Conservation (phyloP, 2,329 filamentous ascomycete genomes). For the Chaetomiaceae sp. region DNA sequence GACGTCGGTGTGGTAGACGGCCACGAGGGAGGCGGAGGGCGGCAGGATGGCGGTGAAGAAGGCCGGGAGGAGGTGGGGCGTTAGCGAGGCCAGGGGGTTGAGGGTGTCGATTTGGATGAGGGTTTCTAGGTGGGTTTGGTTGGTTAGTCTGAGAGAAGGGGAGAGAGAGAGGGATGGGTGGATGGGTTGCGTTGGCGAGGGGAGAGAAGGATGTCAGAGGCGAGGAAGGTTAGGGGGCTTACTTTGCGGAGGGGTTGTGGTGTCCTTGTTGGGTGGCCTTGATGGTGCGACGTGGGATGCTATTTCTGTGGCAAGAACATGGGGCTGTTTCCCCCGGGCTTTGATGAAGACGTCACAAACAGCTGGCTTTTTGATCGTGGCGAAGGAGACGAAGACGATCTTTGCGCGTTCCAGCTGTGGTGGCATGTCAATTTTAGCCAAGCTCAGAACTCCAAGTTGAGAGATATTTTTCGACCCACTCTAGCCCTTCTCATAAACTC, state of each 20-base stretch:
- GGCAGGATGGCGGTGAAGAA: conserved; percentile 66
- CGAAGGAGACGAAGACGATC: conserved; percentile 71
- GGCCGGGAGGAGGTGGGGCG: conserved; percentile 52
- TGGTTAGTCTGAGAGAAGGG: neutral
- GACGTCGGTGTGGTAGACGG: conserved; percentile 77
- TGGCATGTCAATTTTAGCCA: neutral
- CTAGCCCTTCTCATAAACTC: conserved; percentile 74
- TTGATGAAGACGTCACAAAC: conserved; percentile 63
- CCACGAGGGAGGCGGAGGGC: conserved; percentile 64
- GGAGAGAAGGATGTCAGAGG: too few species aligned
- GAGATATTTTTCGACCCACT: conserved; percentile 35
- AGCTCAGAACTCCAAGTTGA: neutral
- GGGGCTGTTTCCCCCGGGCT: conserved; percentile 53
- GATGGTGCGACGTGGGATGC: conserved; percentile 39
- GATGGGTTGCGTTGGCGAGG: neutral
- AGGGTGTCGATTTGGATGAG: conserved; percentile 78
- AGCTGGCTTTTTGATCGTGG: conserved; percentile 59
- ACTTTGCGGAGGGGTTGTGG: conserved; percentile 15
- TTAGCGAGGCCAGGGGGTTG: conserved; percentile 54
- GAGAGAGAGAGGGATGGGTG: conserved; percentile 26
- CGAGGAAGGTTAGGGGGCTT: too few species aligned
- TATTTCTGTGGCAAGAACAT: conserved; percentile 55
- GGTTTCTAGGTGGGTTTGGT: conserved; percentile 45
- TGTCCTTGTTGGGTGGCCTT: conserved; percentile 23
- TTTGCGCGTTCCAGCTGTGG: conserved; percentile 56